Base-by-base conservation (phyloP, 2,329 filamentous ascomycete genomes). In the Herpotrichia juniperi region DNA sequence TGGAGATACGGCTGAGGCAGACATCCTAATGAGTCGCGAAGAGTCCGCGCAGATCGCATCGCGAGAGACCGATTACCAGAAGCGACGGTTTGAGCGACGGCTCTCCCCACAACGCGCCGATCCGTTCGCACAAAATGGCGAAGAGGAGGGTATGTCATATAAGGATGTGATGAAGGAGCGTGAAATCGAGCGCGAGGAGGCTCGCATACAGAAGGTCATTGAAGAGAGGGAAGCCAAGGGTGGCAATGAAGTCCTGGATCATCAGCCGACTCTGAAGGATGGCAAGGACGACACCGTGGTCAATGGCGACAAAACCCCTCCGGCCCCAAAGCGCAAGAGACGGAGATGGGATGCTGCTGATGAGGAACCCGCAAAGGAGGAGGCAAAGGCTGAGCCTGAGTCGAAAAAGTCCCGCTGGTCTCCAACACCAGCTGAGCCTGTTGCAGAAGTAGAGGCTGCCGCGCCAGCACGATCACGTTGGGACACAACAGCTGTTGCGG, bases 21-120 rank as follows among this genome's bases (percentile, higher is more conserved):
- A 99, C 67, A 88, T 93, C 6, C 81, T 99, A 57, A 83, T 92
- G 45, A 90, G 89, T 39, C 86, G 88, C 62, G 94, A 97, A 79
- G 90, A 93, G 77, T 90, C 91, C 73, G 92, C 89, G 51, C 88
- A 93, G 65, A 97, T 99, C 69, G 82, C 88, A 55, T 93, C 96
- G 71, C 89, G 94, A 67, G 93, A 97, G 79, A 96, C 92, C 58
- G 93, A 97, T 70, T 99, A 99, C 73, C 96, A 99, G 77, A 96
- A 96, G 78, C 90, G 93, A 61, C 87, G 93, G 53, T 96, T 96
- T 74, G 88, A 96, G 72, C 91, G 94, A 56, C 68, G 74, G 40
- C 81, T 97, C 57, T 94, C 91, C 19, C 92, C 93, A 4, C 92
- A 90, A 8, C 87, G 91, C 67, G 90, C 87, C 56, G 92, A 96